These are phyloP conservation scores for Aegilops bicornis DNA, from an alignment of 176 grass and related monocot species.

Conservation along the genomic window DNA sequence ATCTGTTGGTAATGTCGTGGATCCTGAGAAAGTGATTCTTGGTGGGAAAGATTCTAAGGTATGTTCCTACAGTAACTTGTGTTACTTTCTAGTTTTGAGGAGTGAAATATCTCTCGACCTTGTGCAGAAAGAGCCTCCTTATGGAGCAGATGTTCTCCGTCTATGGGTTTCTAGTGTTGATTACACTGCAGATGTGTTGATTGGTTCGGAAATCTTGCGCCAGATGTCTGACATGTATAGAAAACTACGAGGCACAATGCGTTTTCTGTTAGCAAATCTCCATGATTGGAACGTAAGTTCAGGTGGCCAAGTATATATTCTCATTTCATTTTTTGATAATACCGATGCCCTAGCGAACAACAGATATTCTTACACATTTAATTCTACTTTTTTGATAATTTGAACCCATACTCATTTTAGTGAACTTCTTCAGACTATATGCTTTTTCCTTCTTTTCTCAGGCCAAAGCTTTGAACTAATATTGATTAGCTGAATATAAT, in stretches of 20 bases:
- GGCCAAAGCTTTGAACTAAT: neutral
- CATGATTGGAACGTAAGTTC: slow-evolving; percentile 91
- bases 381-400: neutral
- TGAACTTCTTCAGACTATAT: neutral
- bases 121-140: slow-evolving; percentile 79
- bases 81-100: slow-evolving; percentile 19
- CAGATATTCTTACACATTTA: neutral
- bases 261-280: slow-evolving; percentile 94
- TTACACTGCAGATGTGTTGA: slow-evolving; percentile 80
- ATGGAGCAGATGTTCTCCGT: slow-evolving; percentile 95
- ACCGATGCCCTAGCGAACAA: neutral
- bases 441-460: neutral
- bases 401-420: neutral
- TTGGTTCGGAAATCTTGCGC: slow-evolving; percentile 75
- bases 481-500: slow-evolving; percentile 3
- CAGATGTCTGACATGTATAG: slow-evolving; percentile 99
- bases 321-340: slow-evolving; percentile 17
- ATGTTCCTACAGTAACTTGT: slow-evolving; percentile 29
- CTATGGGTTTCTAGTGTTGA: slow-evolving; percentile 99
- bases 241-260: slow-evolving; percentile 89
- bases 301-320: slow-evolving; percentile 17
- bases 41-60: slow-evolving; percentile 89
- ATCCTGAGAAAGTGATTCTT: slow-evolving; percentile 79
- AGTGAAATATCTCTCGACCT: slow-evolving; percentile 16
- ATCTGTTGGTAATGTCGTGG: slow-evolving; percentile 89